These are phyloP conservation scores for Ceraceosorus bombacis DNA, from an alignment of 1,284 basidiomycete genomes.

Conservation along the genomic window DNA sequence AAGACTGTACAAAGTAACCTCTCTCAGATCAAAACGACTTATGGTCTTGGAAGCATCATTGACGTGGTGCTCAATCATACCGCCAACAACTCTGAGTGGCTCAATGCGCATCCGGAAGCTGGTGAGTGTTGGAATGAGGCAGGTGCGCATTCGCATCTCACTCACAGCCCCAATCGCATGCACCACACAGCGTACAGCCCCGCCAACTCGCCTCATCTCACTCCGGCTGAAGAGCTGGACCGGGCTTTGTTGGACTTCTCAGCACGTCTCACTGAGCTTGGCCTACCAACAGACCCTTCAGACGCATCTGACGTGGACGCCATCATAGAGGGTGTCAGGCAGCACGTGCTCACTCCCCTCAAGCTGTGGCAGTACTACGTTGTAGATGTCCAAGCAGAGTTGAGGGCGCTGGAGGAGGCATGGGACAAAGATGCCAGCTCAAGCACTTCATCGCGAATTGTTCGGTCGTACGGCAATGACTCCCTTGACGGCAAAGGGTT, in stretches of 20 bases:
- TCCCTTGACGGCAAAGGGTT: constrained; percentile 4
- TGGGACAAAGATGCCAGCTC: constrained; percentile 7
- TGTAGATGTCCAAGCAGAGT: constrained; percentile 26
- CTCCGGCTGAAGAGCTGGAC: constrained; percentile 40
- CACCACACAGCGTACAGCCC: constrained; percentile 29
- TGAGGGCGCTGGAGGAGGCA: constrained; percentile 18
- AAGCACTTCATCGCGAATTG: not conserved
- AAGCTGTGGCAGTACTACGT: constrained; percentile 44
- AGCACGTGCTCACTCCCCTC: constrained; percentile 26
- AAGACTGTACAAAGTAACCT: constrained; percentile 22
- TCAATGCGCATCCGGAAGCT: constrained; percentile 40
- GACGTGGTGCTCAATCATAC: constrained; percentile 44
- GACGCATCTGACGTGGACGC: constrained; percentile 23
- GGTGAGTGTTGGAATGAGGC: constrained; percentile 6
- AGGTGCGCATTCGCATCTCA: not conserved
- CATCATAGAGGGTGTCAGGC: constrained; percentile 31
- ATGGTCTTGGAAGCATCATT: constrained; percentile 40
- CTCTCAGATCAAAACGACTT: constrained; percentile 25
- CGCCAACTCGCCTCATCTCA: constrained; percentile 39
- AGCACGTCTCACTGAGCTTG: constrained; percentile 14
- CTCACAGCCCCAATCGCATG: not conserved
- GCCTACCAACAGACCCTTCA: constrained; percentile 28
- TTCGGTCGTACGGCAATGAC: constrained; percentile 11
- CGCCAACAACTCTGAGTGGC: constrained; percentile 36
- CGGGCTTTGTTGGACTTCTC: constrained; percentile 30